Evolutionary conservation across 1,284 basidiomycete genomes (phyloP), one percentile per base, ranked within the genome.

Genomic region (Chiua sp.): DNA sequence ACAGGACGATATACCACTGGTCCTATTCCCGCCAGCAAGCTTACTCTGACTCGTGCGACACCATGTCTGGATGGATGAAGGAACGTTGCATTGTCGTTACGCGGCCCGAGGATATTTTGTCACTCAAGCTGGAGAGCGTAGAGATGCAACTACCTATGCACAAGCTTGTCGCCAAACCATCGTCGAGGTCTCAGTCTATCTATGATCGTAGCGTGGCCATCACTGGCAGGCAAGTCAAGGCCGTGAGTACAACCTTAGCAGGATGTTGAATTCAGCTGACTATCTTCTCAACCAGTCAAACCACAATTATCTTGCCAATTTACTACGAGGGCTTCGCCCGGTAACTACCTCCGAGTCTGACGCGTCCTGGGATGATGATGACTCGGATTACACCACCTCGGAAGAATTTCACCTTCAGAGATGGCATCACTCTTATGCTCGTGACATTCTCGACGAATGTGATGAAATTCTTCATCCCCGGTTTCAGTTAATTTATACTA

Each of bases 61-160:
- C 82, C 28, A 77, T 77, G 59, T 58, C 73, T 46, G 65, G 72
- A 32, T 83, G 82, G 62, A 70, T 73, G 53, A 59, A 68, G 4
- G 1, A 65, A 39, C 70, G 76, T 15, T 81, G 82, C 0, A 64
- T 84, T 26, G 63, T 82, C 4, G 65, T 84, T 4, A 70, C 71
- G 10, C 81, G 83, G 57, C 82, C 81, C 0, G 82, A 84, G 56
- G 81, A 84, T 53, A 75, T 82, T 6, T 72, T 84, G 5, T 83
- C 82, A 0, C 79, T 56, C 51, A 59, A 57, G 46, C 32, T 63
- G 7, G 42, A 51, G 52, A 51, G 37, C 23, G 53, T 55, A 42
- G 61, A 63, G 46, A 53, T 22, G 10, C 58, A 59, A 37, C 22
- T 59, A 7, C 26, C 80, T 28, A 10, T 7, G 30, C 30, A 30